Evolutionary conservation across 352 stramenopile genomes (phyloP).

Genomic region (Phytophthora lateralis): DNA sequence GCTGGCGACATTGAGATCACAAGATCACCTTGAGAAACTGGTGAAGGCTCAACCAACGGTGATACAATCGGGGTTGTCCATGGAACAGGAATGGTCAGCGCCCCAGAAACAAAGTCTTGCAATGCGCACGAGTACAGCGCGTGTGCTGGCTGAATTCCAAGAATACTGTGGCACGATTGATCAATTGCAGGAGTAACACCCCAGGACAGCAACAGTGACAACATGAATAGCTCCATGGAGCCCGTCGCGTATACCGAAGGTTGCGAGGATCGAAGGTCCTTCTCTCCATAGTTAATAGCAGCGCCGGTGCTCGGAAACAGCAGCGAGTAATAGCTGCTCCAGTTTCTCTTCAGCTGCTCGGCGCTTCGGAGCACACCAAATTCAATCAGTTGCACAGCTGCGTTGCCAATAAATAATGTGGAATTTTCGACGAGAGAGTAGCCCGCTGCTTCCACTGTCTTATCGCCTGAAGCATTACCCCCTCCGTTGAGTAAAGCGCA

Average conservation of each 20-base stretch:
- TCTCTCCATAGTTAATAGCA: neutral
- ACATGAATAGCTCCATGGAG: constrained; percentile 70
- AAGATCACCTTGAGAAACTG: neutral
- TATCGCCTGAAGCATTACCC: constrained; percentile 37
- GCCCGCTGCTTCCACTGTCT: neutral
- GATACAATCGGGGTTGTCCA: constrained; percentile 40
- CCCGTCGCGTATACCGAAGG: constrained; percentile 66
- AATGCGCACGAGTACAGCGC: constrained; percentile 74
- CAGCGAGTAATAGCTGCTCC: constrained; percentile 63
- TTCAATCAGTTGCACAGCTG: constrained; percentile 63
- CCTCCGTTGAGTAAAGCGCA: constrained; percentile 55
- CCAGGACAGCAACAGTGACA: constrained; percentile 84
- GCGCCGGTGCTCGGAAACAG: constrained; percentile 15
- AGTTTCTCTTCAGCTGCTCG: constrained; percentile 72
- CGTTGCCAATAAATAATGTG: constrained; percentile 58
- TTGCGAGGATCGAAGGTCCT: neutral
- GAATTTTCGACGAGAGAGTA: constrained; percentile 48
- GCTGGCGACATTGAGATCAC: neutral
- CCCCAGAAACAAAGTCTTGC: constrained; percentile 53
- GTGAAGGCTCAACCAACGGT: neutral
- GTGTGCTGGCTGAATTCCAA: constrained; percentile 59
- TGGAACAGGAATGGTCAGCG: constrained; percentile 75
- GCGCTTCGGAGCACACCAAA: constrained; percentile 71
- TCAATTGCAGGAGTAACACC: constrained; percentile 69
- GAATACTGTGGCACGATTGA: constrained; percentile 52